A percentile compares a stretch with the other conserved stretches of the same genome.
Evolutionary conservation across 2,329 filamentous ascomycete genomes (phyloP).

Genomic region (Biscogniauxia sp.): DNA sequence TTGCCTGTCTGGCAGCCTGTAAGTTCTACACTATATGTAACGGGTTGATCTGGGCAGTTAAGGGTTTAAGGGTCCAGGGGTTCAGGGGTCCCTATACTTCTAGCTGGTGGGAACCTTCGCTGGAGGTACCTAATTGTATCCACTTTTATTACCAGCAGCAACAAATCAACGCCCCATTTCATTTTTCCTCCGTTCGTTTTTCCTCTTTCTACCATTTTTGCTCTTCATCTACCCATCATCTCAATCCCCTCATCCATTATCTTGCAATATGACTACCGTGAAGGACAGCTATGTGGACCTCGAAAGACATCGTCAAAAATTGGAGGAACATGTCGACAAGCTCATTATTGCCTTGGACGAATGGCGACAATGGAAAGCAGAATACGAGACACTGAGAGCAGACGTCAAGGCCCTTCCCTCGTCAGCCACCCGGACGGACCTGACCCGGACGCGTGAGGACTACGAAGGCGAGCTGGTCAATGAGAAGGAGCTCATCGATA

Average conservation of each 20-base stretch:
- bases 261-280: slow-evolving; percentile 37
- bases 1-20: too few species aligned
- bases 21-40: too few species aligned
- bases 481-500: slow-evolving; percentile 54
- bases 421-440: slow-evolving; percentile 48
- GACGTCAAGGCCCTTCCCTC: slow-evolving; percentile 62
- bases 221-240: not conserved
- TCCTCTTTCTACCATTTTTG: too few species aligned
- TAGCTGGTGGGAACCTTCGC: too few species aligned
- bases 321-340: slow-evolving; percentile 73
- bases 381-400: slow-evolving; percentile 87
- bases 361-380: slow-evolving; percentile 88
- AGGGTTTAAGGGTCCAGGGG: too few species aligned
- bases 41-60: too few species aligned
- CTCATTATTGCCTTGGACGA: slow-evolving; percentile 75
- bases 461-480: slow-evolving; percentile 65
- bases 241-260: not conserved
- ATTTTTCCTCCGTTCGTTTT: too few species aligned
- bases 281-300: slow-evolving; percentile 62
- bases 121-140: too few species aligned
- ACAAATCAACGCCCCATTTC: too few species aligned
- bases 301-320: slow-evolving; percentile 69
- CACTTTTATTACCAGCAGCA: too few species aligned
- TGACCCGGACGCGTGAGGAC: slow-evolving; percentile 55
- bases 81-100: too few species aligned